Percentiles rank a stretch among this genome's conserved stretches.
phyloP scores from a whole-genome alignment of 1,284 basidiomycete genomes.

The Uromyces viciae-fabae region DNA sequence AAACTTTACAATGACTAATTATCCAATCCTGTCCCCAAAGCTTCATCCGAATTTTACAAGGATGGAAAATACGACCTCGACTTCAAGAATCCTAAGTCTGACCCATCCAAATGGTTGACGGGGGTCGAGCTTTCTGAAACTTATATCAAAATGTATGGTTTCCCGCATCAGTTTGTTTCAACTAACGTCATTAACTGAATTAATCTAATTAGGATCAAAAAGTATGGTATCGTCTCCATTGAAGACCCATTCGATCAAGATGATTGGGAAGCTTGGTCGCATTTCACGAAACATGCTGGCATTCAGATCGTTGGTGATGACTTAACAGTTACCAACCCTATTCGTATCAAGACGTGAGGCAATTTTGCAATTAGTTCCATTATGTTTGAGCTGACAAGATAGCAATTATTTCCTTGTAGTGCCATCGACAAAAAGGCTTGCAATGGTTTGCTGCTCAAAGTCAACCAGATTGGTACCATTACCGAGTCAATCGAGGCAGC shows the following conservation, averaged over 20 bases:
- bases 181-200: not conserved
- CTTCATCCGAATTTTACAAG: slow-evolving; percentile 99
- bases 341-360: slow-evolving; percentile 79
- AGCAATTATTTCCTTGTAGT: not conserved
- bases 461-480: slow-evolving; percentile 98
- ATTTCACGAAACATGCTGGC: slow-evolving; percentile 73
- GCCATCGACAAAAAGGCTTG: slow-evolving; percentile 99
- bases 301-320: slow-evolving; percentile 88
- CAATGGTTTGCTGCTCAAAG: slow-evolving; percentile 97
- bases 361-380: not conserved
- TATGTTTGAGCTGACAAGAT: not conserved
- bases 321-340: slow-evolving; percentile 96
- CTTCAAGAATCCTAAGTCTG: slow-evolving; percentile 95
- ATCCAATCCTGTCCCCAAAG: slow-evolving; percentile 56
- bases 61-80: slow-evolving; percentile 99
- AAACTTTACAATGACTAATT: not conserved
- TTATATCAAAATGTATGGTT: slow-evolving; percentile 68
- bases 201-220: slow-evolving; percentile 60
- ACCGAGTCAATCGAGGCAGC: slow-evolving; percentile 94
- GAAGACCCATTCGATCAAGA: slow-evolving; percentile 99
- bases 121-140: slow-evolving; percentile 88
- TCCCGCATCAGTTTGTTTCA: not conserved
- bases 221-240: slow-evolving; percentile 94
- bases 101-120: slow-evolving; percentile 90
- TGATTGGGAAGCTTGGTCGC: slow-evolving; percentile 96